Conservation (phyloP, 495 filamentous ascomycete genomes). For the Corynascus novoguineensis region DNA sequence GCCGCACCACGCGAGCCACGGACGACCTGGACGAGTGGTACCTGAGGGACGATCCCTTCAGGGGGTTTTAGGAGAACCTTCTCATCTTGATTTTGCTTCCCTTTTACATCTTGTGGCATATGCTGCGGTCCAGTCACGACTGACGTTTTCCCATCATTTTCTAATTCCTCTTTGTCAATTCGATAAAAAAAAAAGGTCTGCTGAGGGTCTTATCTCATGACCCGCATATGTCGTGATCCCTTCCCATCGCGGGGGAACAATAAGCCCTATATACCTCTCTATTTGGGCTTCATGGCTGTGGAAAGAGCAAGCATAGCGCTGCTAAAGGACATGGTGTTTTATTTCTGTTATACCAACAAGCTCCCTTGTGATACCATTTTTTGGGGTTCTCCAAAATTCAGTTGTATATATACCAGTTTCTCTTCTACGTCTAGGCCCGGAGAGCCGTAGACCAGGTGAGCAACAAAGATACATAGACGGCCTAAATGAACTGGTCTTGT, state of each 20-base stretch:
- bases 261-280: neutral
- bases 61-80: conserved; percentile 35
- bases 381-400: neutral
- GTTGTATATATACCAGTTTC: neutral
- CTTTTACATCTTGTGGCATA: neutral
- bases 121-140: conserved; percentile 14
- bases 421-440: neutral
- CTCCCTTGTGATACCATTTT: conserved; percentile 1
- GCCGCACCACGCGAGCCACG: conserved; percentile 40
- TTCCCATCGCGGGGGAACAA: neutral
- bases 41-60: conserved; percentile 45
- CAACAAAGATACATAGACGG: neutral
- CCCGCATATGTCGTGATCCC: neutral
- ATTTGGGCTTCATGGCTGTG: neutral
- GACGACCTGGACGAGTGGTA: conserved; percentile 44
- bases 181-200: neutral
- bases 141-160: conserved; percentile 10
- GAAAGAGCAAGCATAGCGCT: neutral
- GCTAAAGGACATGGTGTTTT: neutral
- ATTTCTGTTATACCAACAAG: neutral
- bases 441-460: neutral
- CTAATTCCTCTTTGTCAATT: neutral
- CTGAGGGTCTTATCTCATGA: neutral
- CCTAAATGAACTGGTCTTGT: neutral
- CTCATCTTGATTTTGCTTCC: neutral